Percentiles rank a stretch among this genome's conserved stretches.
phyloP scores from a whole-genome alignment of 2,329 filamentous ascomycete genomes.

The Coniella vitis region DNA sequence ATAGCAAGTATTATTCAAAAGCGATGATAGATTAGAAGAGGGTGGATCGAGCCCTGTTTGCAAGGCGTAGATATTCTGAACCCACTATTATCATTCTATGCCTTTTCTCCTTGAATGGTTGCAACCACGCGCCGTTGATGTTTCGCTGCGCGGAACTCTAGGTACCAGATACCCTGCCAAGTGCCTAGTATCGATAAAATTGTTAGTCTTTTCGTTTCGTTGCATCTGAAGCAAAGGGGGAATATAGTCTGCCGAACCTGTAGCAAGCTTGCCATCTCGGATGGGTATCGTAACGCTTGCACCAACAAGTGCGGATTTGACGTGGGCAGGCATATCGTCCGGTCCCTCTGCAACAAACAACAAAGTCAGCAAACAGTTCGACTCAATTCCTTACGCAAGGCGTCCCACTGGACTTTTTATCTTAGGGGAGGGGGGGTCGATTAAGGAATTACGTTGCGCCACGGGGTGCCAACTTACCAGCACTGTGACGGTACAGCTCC shows the following conservation, averaged over 20 bases:
- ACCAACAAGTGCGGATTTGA: constrained; percentile 85
- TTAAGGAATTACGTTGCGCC: too few relatives aligned
- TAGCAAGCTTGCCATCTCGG: constrained; percentile 68
- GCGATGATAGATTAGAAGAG: neutral
- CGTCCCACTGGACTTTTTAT: neutral
- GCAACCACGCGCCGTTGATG: constrained; percentile 80
- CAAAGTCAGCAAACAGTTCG: neutral
- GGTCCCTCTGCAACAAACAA: constrained; percentile 57
- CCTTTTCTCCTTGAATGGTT: constrained; percentile 85
- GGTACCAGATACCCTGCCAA: constrained; percentile 80
- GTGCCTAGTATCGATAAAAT: constrained; percentile 41
- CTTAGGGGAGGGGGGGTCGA: too few relatives aligned
- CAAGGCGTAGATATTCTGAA: neutral
- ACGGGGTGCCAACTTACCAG: constrained; percentile 1
- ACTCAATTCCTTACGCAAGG: neutral
- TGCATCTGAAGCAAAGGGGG: too few relatives aligned
- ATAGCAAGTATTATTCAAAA: neutral
- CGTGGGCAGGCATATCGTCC: constrained; percentile 95
- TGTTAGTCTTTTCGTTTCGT: constrained; percentile 29
- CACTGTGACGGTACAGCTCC: constrained; percentile 69
- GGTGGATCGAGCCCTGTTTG: neutral
- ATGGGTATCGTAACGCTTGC: constrained; percentile 90
- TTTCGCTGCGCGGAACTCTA: constrained; percentile 75
- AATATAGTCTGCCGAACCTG: constrained; percentile 20
- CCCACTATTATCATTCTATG: constrained; percentile 21